Percentiles rank a stretch among this genome's conserved stretches.
phyloP scores from a whole-genome alignment of 2,329 filamentous ascomycete genomes.

The Westerdykella sp. region DNA sequence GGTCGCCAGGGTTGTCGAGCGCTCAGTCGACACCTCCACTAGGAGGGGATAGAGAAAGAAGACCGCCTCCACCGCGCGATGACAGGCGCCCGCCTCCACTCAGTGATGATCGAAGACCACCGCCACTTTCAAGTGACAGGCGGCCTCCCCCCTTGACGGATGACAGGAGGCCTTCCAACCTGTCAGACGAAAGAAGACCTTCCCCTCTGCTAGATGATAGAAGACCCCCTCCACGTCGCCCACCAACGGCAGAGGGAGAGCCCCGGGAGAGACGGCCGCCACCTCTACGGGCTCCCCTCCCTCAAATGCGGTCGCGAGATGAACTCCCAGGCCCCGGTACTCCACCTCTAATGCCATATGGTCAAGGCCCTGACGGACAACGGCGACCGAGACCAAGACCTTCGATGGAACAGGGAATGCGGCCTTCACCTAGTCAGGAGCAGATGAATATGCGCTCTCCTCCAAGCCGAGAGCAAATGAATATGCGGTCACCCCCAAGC shows the following conservation, averaged over 20 bases:
- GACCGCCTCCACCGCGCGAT: slow-evolving; percentile 9
- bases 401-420: slow-evolving; percentile 31
- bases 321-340: slow-evolving; percentile 1
- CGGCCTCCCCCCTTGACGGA: not conserved
- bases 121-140: not conserved
- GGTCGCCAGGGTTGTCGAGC: slow-evolving; percentile 6
- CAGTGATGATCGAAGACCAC: slow-evolving; percentile 9
- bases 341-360: slow-evolving; percentile 5
- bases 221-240: slow-evolving; percentile 6
- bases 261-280: slow-evolving; percentile 9
- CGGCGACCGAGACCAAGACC: slow-evolving; percentile 24
- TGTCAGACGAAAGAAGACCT: not conserved
- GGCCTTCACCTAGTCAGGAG: slow-evolving; percentile 31
- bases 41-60: slow-evolving; percentile 6
- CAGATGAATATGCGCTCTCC: slow-evolving; percentile 28
- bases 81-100: slow-evolving; percentile 9
- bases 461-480: slow-evolving; percentile 28
- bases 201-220: slow-evolving; percentile 1
- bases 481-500: slow-evolving; percentile 19
- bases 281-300: slow-evolving; percentile 12
- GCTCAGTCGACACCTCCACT: slow-evolving; percentile 3
- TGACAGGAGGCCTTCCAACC: not conserved
- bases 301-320: slow-evolving; percentile 4
- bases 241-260: slow-evolving; percentile 6
- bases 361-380: slow-evolving; percentile 7